Evolutionary conservation across 106 monocot species (phyloP), one percentile per base, ranked within the genome.

Genomic region (Dioscorea zingiberensis): DNA sequence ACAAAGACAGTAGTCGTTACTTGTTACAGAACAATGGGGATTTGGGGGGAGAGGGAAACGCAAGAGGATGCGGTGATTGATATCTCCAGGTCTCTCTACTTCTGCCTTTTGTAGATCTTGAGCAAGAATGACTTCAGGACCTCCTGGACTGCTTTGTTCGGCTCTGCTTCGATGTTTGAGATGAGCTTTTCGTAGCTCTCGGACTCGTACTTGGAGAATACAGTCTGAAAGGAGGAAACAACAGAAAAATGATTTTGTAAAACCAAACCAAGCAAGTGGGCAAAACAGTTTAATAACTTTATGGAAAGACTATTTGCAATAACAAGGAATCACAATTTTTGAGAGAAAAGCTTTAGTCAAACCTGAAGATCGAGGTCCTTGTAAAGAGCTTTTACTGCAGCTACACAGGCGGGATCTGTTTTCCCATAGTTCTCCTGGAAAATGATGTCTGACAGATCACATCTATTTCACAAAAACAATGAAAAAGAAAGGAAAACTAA

Each of bases 51-150:
- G n/a, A n/a, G n/a, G 51, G 15, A 18, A 19, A 51, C 18, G 14
- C 13, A 4, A 51, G 19, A 13, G 18, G 12, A 15, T 4, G 15
- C 15, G 2, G n/a, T n/a, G n/a, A n/a, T n/a, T n/a, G n/a, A n/a
- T n/a, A 19, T 16, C 14, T 18, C 3, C 19, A 19, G 0, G 23
- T 2, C 5, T 45, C 5, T 45, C 73, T 88, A 98, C 80, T 98
- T 98, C 78, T 98, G 79, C 59, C 97, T 88, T 80, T 86, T 98
- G 84, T 98, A 98, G 59, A 98, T 92, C 76, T 92, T 98, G 60
- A 73, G 86, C 71, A 93, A 64, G 80, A 98, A 98, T 15, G 97
- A 98, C 60, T 98, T 98, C 71, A 98, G 47, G n/a, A 89, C 84
- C 45, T 75, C 84, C 73, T 86, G 89, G 9, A 98, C 92, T 7